Evolutionary conservation across 306 rosid species (phyloP), one percentile per base, ranked within the genome.

Genomic region (Medicago truncatula): DNA sequence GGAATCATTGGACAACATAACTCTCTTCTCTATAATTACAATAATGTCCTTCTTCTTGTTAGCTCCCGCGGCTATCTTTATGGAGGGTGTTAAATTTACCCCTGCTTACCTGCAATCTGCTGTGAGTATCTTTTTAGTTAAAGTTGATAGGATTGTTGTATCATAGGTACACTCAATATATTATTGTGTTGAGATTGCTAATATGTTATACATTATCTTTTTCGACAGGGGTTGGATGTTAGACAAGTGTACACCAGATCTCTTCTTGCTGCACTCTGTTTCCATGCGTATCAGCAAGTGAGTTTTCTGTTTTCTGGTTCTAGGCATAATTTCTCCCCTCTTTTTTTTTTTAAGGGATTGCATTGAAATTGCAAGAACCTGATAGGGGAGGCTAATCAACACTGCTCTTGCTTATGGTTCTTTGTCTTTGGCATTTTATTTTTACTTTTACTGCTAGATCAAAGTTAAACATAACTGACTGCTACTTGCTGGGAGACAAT

Each of bases 211-310:
- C 64, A 18, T 47, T 60, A 40, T 56, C 41, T 80, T 58, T 62
- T 41, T n/a, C 79, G 39, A 69, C 96, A 96, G 99, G 98, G 99
- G 9, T 74, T 96, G 75, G 83, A 88, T 75, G 83, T 96, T 60
- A 86, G 84, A 14, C 97, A 89, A 86, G 2, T 96, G 44, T 89
- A 78, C 85, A 75, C 58, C 44, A 86, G 99, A 87, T 86, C 99
- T 70, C 86, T 96, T 80, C 46, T 96, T 65, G 98, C 99, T 83
- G 99, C 99, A 67, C 94, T 96, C 73, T 88, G 94, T 83, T 96
- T 92, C 90, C 99, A 96, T 76, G 99, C 99, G 21, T 96, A 96
- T 83, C 99, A 96, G 77, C 99, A 96, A 88, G 99, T 92, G 73
- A 81, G 88, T 66, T 78, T 46, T 36, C 77, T 46, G 87, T 66